Evolutionary conservation across 2,329 filamentous ascomycete genomes (phyloP).

Genomic region (Simplicillium sp.): DNA sequence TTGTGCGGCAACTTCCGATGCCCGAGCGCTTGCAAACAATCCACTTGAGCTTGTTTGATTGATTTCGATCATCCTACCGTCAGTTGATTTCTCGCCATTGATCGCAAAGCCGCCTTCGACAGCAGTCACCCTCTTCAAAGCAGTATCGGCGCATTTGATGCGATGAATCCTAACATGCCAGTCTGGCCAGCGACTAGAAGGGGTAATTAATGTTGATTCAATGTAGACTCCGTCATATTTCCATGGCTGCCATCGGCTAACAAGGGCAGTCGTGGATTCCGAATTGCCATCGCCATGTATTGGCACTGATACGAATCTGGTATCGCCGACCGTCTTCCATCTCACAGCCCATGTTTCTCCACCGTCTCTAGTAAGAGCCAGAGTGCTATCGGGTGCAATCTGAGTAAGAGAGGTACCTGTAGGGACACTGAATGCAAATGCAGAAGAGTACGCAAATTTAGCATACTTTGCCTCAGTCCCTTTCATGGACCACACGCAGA

Average conservation of each 20-base stretch:
- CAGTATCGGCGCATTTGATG: constrained; percentile 1
- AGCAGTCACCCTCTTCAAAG: constrained; percentile 3
- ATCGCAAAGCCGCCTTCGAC: constrained; percentile 16
- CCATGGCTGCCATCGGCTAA: constrained; percentile 3
- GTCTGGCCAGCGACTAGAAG: constrained; percentile 20
- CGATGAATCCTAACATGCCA: constrained; percentile 21
- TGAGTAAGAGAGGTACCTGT: constrained; percentile 23
- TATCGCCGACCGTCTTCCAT: constrained; percentile 14
- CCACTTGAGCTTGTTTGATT: not conserved
- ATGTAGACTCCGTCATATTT: constrained; percentile 13
- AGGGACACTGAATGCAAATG: constrained; percentile 34
- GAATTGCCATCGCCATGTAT: not conserved
- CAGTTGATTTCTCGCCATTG: not conserved
- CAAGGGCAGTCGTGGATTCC: not conserved
- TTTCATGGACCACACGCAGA: constrained; percentile 26
- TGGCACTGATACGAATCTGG: constrained; percentile 1
- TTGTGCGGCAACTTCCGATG: constrained; percentile 1
- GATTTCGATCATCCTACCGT: constrained; percentile 2
- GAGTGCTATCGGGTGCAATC: constrained; percentile 20
- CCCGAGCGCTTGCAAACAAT: not conserved
- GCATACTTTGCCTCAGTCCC: constrained; percentile 33
- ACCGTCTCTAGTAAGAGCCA: constrained; percentile 19
- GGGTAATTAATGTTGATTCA: constrained; percentile 17
- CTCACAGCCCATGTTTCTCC: constrained; percentile 19
- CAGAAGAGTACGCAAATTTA: constrained; percentile 39